phyloP scores from a whole-genome alignment of 257 asterid genomes.

The Rhazya stricta region DNA sequence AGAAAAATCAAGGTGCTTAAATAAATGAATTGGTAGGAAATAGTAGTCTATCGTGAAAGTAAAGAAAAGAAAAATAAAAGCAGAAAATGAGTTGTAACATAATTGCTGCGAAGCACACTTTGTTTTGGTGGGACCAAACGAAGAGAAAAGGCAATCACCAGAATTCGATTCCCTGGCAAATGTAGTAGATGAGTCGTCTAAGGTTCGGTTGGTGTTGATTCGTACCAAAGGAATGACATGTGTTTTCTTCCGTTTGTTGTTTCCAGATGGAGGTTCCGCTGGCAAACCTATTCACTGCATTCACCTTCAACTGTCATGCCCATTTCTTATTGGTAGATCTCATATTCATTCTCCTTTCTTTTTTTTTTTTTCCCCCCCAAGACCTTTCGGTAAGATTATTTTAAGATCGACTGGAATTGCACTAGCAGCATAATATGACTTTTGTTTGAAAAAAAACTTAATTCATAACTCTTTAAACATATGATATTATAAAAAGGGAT shows the following conservation, averaged over 20 bases:
- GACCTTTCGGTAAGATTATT: no score
- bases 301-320: no score
- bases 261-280: conserved; percentile 19
- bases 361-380: no score
- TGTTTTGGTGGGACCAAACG: not conserved
- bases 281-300: conserved; percentile 26
- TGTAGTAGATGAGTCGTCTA: conserved; percentile 11
- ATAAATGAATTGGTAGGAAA: no score
- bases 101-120: conserved; percentile 10
- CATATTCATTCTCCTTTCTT: no score
- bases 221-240: conserved; percentile 7
- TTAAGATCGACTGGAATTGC: no score
- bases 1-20: no score
- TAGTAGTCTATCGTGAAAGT: conserved; percentile 16
- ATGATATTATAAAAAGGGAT: no score
- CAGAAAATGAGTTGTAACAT: conserved; percentile 2
- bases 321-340: no score
- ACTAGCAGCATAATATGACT: no score
- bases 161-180: not conserved
- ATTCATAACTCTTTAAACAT: no score
- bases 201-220: conserved; percentile 11
- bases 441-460: no score
- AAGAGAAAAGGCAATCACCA: not conserved
- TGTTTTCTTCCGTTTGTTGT: not conserved
- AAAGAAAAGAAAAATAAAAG: conserved; percentile 6